phyloP scores from a whole-genome alignment of 169 alveolate species.

The Cryptosporidium canis region DNA sequence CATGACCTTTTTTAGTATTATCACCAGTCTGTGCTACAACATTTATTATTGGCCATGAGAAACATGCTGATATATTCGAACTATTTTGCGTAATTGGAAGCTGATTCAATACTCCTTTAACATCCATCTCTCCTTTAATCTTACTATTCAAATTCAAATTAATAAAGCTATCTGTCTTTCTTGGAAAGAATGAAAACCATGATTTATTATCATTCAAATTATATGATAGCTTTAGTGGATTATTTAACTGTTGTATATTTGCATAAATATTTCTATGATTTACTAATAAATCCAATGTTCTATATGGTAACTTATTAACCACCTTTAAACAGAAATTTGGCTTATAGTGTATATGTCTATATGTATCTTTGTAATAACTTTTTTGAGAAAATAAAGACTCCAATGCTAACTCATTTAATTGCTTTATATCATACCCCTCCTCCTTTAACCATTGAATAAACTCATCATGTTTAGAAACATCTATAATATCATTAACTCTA shows the following conservation, averaged over 20 bases:
- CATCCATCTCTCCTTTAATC: background rate
- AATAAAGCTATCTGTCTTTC: background rate
- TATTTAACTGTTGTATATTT: conserved; percentile 55
- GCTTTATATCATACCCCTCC: conserved; percentile 33
- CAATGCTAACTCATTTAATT: conserved; percentile 19
- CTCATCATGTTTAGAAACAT: conserved; percentile 4
- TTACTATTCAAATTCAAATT: background rate
- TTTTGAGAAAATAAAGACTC: conserved; percentile 36
- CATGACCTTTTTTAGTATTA: background rate
- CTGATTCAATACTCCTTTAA: background rate
- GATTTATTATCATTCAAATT: conserved; percentile 30
- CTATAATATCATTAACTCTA: conserved; percentile 48
- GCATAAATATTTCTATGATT: conserved; percentile 68
- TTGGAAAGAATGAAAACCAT: conserved; percentile 62
- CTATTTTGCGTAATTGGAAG: conserved; percentile 43
- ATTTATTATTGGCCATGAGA: conserved; percentile 65
- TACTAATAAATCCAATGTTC: conserved; percentile 58
- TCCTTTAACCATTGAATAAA: conserved; percentile 49
- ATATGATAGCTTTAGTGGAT: conserved; percentile 57
- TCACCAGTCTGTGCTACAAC: background rate
- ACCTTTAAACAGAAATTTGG: conserved; percentile 65
- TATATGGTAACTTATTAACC: conserved; percentile 55
- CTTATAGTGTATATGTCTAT: conserved; percentile 29
- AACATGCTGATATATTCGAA: conserved; percentile 60
- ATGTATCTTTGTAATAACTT: background rate